Base-by-base conservation (phyloP, 306 rosid species). In the Medicago arabica region DNA sequence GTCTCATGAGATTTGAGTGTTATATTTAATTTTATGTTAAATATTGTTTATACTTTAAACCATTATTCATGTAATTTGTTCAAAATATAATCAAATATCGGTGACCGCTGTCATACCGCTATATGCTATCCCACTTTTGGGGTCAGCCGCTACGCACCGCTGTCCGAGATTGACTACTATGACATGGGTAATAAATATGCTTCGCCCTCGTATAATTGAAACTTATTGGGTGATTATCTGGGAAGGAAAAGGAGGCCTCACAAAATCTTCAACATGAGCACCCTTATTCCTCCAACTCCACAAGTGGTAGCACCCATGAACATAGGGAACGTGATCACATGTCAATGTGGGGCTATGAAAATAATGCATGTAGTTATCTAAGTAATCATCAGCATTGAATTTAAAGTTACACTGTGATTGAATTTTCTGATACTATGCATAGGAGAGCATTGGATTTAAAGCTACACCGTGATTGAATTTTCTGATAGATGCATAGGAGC, bases 391-490 rank as follows among this genome's bases (percentile, higher is more conserved):
- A 46, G 71, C 62, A 38, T 68, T 38, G 47, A 50, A 55, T 58
- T 46, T 57, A 18, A 79, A 62, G 74, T 59, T 67, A 17, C 46
- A 13, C 46, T 67, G 46, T 78, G 34, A 61, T 81, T 81, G 76
- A 13, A 55, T 76, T 77, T 44, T 64, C 69, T 57, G 14, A 66
- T 61, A 46, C 36, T 25, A 31, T 14, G 31, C 49, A 60, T 65
- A 17, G n/a, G 4, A 38, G 57, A 46, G 61, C 62, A 25, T 68
- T 38, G 47, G 50, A 47, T 58, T 46, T 57, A 18, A 79, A 62
- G 74, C 50, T 67, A 17, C 39, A n/a, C 46, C 62, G 46, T 78
- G 34, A 54, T 81, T 81, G 78, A 13, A 55, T 76, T 77, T 44
- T 64, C 69, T 57, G 14, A 66, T 61, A 46, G 25, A 40, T 14